phyloP scores from a whole-genome alignment of 176 grass and related monocot genomes.

The Oryza glaberrima region DNA sequence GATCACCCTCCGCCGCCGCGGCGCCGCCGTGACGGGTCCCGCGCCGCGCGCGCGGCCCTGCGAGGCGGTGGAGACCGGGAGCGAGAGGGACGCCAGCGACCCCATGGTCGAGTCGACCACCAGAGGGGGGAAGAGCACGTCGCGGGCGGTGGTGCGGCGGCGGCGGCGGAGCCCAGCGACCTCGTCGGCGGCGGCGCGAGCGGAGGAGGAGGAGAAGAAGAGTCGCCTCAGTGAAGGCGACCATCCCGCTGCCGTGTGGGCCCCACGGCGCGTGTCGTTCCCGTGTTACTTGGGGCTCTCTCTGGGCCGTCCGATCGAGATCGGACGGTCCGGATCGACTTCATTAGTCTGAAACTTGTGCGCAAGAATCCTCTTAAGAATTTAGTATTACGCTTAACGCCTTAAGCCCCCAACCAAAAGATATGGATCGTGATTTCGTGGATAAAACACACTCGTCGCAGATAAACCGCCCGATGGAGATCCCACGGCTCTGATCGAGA shows the following conservation, averaged over 20 bases:
- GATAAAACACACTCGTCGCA: background rate
- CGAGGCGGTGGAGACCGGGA: slow-evolving; percentile 33
- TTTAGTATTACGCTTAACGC: background rate
- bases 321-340: background rate
- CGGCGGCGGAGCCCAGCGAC: slow-evolving; percentile 20
- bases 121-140: background rate
- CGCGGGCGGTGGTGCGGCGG: background rate
- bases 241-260: slow-evolving; percentile 32
- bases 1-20: slow-evolving; percentile 28
- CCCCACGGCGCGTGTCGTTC: background rate
- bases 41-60: background rate
- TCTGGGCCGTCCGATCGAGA: background rate
- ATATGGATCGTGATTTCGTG: background rate
- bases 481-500: background rate
- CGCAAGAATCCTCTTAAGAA: background rate
- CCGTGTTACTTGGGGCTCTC: background rate
- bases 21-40: background rate
- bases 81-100: slow-evolving; percentile 29
- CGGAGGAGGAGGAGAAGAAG: background rate
- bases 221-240: slow-evolving; percentile 31
- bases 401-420: background rate
- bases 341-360: background rate
- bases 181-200: slow-evolving; percentile 11
- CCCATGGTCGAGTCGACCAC: slow-evolving; percentile 36
- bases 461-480: background rate